Evolutionary conservation across 2,329 filamentous ascomycete species (phyloP).

Genomic region (Leptosphaerulina australis): DNA sequence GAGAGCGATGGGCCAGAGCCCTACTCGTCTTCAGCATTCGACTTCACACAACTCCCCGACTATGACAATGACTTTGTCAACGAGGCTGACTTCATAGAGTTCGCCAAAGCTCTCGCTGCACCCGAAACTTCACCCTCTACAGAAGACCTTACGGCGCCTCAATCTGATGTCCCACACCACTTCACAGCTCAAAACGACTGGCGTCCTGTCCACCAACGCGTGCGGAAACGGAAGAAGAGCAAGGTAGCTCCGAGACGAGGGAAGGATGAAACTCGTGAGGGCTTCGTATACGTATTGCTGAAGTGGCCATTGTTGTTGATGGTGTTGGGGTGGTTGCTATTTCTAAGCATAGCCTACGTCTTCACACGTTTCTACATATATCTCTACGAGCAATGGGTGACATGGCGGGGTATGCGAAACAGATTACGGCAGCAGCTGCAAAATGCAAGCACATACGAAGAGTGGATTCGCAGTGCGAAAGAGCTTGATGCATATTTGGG

Average conservation of each 20-base stretch:
- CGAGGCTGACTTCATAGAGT: constrained; percentile 74
- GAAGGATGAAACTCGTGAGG: constrained; percentile 92
- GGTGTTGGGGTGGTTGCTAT: constrained; percentile 79
- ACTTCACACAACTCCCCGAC: constrained; percentile 76
- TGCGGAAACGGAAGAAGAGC: constrained; percentile 55
- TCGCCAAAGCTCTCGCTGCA: constrained; percentile 80
- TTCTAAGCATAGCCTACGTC: constrained; percentile 75
- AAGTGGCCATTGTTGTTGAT: constrained; percentile 90
- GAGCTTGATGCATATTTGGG: constrained; percentile 81
- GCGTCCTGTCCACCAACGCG: constrained; percentile 81
- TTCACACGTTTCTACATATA: constrained; percentile 87
- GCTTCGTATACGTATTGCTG: constrained; percentile 83
- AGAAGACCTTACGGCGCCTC: constrained; percentile 57
- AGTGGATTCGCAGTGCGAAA: constrained; percentile 82
- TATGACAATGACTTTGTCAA: constrained; percentile 77
- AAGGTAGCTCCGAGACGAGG: constrained; percentile 52
- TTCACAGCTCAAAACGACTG: constrained; percentile 95
- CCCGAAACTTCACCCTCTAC: constrained; percentile 74
- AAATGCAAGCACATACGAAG: constrained; percentile 73
- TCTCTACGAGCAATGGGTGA: constrained; percentile 87
- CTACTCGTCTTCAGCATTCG: constrained; percentile 68
- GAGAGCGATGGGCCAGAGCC: constrained; percentile 63
- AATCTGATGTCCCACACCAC: constrained; percentile 59
- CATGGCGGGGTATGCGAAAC: constrained; percentile 84
- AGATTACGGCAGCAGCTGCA: constrained; percentile 73